Conservation (phyloP, 2,329 filamentous ascomycete genomes). For the Botryotinia calthae region DNA sequence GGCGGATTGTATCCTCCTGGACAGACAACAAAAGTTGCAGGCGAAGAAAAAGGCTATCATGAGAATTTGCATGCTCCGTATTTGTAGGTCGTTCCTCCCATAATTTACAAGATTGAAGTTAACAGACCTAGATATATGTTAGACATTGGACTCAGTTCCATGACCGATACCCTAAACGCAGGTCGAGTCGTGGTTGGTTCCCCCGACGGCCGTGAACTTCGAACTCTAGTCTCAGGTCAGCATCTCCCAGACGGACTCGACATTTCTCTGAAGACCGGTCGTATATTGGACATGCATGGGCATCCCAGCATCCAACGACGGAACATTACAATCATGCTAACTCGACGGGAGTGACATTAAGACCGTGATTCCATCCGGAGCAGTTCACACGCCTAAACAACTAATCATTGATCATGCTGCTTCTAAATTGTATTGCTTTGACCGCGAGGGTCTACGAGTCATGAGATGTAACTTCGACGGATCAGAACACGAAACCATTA, state of each 20-base stretch:
- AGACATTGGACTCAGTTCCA: slow-evolving; percentile 23
- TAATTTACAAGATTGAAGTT: no score
- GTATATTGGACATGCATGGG: slow-evolving; percentile 54
- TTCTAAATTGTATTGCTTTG: slow-evolving; percentile 43
- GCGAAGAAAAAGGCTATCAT: slow-evolving; percentile 15
- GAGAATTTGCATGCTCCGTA: slow-evolving; percentile 17
- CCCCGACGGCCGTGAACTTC: slow-evolving; percentile 21
- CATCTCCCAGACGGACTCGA: slow-evolving; percentile 47
- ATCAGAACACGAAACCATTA: slow-evolving; percentile 39
- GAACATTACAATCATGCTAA: slow-evolving; percentile 31
- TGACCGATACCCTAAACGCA: slow-evolving; percentile 19
- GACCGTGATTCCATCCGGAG: slow-evolving; percentile 45
- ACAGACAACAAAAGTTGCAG: slow-evolving; percentile 14
- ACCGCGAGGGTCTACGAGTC: slow-evolving; percentile 46
- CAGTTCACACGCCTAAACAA: slow-evolving; percentile 51
- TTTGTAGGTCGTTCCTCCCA: slow-evolving; percentile 15
- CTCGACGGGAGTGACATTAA: slow-evolving; percentile 49
- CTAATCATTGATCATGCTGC: slow-evolving; percentile 33
- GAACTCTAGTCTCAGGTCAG: slow-evolving; percentile 24
- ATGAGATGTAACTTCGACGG: slow-evolving; percentile 44
- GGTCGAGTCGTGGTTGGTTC: slow-evolving; percentile 25
- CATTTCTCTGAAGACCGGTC: slow-evolving; percentile 37
- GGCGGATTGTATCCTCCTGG: slow-evolving; percentile 31
- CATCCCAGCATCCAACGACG: slow-evolving; percentile 28
- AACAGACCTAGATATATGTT: slow-evolving; percentile 25